Evolutionary conservation across 1,139 yeast genomes (phyloP).

Genomic region (Suhomyces chickasaworum): DNA sequence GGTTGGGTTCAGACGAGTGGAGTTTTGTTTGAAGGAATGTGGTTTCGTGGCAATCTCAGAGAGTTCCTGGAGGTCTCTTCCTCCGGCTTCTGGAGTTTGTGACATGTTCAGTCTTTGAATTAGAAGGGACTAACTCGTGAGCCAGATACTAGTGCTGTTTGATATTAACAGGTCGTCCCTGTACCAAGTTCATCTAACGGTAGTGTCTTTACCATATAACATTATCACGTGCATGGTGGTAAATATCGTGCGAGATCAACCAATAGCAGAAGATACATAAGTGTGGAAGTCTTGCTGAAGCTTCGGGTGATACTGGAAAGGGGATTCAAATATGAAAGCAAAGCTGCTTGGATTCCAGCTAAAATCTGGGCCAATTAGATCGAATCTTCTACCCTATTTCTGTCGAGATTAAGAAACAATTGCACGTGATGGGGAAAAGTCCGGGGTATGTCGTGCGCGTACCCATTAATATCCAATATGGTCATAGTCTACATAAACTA

Average conservation of each 20-base stretch:
- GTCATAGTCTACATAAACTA: not conserved
- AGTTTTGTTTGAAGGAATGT: conserved; percentile 58
- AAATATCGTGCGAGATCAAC: not conserved
- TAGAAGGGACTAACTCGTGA: too few relatives aligned
- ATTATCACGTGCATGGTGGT: not conserved
- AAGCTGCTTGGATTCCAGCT: too few relatives aligned
- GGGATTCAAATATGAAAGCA: too few relatives aligned
- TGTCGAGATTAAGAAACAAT: too few relatives aligned
- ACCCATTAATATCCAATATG: not conserved
- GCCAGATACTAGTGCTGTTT: too few relatives aligned
- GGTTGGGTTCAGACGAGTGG: conserved; percentile 47
- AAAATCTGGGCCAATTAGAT: too few relatives aligned
- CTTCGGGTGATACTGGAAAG: not conserved
- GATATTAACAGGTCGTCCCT: not conserved
- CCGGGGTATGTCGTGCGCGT: conserved; percentile 9
- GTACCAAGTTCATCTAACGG: not conserved
- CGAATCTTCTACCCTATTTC: too few relatives aligned
- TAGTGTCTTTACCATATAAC: not conserved
- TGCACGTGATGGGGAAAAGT: conserved; percentile 1
- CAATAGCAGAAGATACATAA: not conserved
- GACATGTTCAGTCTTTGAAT: conserved; percentile 8
- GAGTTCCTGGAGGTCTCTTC: conserved; percentile 32
- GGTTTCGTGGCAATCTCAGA: conserved; percentile 46
- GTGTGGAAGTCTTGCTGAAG: not conserved
- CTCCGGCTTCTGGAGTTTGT: conserved; percentile 12